phyloP scores from a whole-genome alignment of 1,284 basidiomycete species.

The Neotropicomus parvogracilis region DNA sequence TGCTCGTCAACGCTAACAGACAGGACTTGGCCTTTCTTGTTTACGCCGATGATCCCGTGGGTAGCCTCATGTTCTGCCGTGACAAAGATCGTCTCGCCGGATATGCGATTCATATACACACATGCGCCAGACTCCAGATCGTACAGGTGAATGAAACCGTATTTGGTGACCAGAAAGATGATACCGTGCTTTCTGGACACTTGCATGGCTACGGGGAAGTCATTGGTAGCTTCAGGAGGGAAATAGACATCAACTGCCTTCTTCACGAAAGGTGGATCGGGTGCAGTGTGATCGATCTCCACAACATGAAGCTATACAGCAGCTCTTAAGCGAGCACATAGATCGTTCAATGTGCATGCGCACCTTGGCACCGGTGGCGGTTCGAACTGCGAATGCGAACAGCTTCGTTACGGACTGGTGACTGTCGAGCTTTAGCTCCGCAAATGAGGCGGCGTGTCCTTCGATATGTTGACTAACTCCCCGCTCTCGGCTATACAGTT shows the following conservation, averaged over 20 bases:
- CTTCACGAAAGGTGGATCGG: conserved; percentile 96
- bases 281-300: conserved; percentile 94
- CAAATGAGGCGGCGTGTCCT: conserved; percentile 96
- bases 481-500: conserved; percentile 87
- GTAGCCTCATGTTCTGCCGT: conserved; percentile 94
- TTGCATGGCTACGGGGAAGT: conserved; percentile 99
- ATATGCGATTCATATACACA: conserved; percentile 99
- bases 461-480: conserved; percentile 99
- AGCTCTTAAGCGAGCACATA: conserved; percentile 14
- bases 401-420: conserved; percentile 83
- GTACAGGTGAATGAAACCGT: conserved; percentile 99
- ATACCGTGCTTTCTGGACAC: conserved; percentile 97
- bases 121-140: conserved; percentile 98
- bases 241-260: conserved; percentile 99
- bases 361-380: conserved; percentile 95
- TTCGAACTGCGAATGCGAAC: conserved; percentile 95
- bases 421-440: conserved; percentile 87
- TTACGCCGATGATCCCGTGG: conserved; percentile 97
- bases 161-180: conserved; percentile 97
- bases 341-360: conserved; percentile 26
- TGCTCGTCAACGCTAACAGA: conserved; percentile 97
- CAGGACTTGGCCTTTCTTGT: conserved; percentile 98
- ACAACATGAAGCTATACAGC: conserved; percentile 86
- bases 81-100: conserved; percentile 98
- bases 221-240: conserved; percentile 96